Evolutionary conservation across 208 protist genomes (phyloP).

Genomic region (Acanthamoeba quina): DNA sequence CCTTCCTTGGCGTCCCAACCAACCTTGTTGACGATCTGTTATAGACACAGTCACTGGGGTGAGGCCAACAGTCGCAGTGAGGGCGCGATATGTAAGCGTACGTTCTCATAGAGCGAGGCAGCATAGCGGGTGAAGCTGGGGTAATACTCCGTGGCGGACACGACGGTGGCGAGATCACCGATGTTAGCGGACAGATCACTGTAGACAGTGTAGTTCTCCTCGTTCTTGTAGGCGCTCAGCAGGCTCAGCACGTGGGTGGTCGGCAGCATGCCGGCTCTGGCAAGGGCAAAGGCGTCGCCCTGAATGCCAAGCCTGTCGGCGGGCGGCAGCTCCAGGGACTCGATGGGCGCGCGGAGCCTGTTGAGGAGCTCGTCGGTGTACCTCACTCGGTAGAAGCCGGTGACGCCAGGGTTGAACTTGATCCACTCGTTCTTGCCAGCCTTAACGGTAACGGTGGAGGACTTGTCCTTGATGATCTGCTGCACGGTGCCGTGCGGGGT

Average conservation of each 20-base stretch:
- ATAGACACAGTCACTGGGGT: neutral
- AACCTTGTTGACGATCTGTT: slow-evolving; percentile 38
- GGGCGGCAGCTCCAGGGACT: slow-evolving; percentile 1
- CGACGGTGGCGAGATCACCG: slow-evolving; percentile 1
- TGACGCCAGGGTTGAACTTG: slow-evolving; percentile 56
- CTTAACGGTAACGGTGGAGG: slow-evolving; percentile 3
- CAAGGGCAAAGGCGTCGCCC: slow-evolving; percentile 72
- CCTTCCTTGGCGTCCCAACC: slow-evolving; percentile 55
- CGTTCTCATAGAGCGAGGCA: slow-evolving; percentile 31
- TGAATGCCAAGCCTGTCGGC: slow-evolving; percentile 65
- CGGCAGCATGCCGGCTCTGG: slow-evolving; percentile 58
- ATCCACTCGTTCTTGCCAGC: slow-evolving; percentile 27
- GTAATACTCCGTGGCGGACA: slow-evolving; percentile 60
- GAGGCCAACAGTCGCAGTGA: neutral
- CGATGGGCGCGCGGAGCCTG: slow-evolving; percentile 48
- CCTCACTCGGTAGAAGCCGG: slow-evolving; percentile 54
- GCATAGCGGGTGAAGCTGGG: neutral
- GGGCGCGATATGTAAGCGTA: neutral
- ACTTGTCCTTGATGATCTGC: slow-evolving; percentile 64
- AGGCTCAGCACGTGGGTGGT: slow-evolving; percentile 63
- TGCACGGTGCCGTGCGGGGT: slow-evolving; percentile 30
- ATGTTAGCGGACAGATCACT: slow-evolving; percentile 61
- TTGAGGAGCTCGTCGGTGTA: slow-evolving; percentile 66
- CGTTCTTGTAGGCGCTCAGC: slow-evolving; percentile 64
- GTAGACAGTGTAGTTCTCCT: slow-evolving; percentile 72